These are phyloP conservation scores for Boletus sp. DNA, from an alignment of 768 basidiomycete genomes.

Conservation along the genomic window DNA sequence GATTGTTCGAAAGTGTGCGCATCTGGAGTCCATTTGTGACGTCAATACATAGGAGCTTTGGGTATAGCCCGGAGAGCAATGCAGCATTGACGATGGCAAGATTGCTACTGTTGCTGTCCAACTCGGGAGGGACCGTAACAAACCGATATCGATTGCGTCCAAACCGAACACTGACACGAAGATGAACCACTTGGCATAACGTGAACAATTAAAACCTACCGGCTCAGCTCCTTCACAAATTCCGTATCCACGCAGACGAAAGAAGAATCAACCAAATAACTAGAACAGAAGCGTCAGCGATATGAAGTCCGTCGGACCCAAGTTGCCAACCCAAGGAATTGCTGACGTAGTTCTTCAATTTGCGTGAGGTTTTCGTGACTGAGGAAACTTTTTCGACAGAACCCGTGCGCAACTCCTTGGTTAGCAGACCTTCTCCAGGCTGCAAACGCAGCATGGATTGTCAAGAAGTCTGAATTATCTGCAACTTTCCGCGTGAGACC, in stretches of 20 bases:
- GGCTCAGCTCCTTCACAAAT: slow-evolving; percentile 67
- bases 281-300: slow-evolving; percentile 25
- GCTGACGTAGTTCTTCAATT: slow-evolving; percentile 94
- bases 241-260: slow-evolving; percentile 70
- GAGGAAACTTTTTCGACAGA: slow-evolving; percentile 76
- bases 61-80: slow-evolving; percentile 83
- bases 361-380: slow-evolving; percentile 93
- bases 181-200: slow-evolving; percentile 1
- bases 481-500: slow-evolving; percentile 3
- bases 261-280: slow-evolving; percentile 84
- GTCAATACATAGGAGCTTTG: slow-evolving; percentile 82
- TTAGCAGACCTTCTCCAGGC: slow-evolving; percentile 80
- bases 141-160: slow-evolving; percentile 74
- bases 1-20: slow-evolving; percentile 80
- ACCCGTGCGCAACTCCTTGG: slow-evolving; percentile 58
- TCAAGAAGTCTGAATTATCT: slow-evolving; percentile 96
- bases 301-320: background rate
- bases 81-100: slow-evolving; percentile 71
- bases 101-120: slow-evolving; percentile 69
- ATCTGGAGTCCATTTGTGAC: slow-evolving; percentile 50
- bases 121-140: slow-evolving; percentile 64
- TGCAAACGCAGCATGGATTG: slow-evolving; percentile 85
- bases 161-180: slow-evolving; percentile 60
- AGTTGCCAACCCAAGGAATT: slow-evolving; percentile 62
- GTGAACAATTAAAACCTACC: slow-evolving; percentile 35